A percentile compares a stretch with the other conserved stretches of the same genome.
Conservation (phyloP, 129 eudicot species). For the Flaveria ramosissima region DNA sequence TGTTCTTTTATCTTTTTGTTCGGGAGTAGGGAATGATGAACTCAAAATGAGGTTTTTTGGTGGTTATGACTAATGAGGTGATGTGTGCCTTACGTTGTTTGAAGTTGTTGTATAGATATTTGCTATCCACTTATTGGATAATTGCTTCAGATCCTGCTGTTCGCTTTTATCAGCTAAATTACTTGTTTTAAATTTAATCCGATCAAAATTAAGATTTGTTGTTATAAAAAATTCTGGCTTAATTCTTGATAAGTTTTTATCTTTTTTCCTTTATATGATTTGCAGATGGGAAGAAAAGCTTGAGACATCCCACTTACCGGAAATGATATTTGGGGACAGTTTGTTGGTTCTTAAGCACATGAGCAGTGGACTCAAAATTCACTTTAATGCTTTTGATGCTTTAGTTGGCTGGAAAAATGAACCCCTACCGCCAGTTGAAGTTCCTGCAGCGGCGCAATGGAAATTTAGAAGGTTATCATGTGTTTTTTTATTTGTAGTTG, state of each 20-base stretch:
- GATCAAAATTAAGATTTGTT: not conserved
- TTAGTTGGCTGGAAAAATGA: slow-evolving; percentile 88
- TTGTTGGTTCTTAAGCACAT: slow-evolving; percentile 73
- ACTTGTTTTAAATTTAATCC: not conserved
- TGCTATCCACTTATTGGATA: not conserved
- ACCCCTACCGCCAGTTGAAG: slow-evolving; percentile 95
- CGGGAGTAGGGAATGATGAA: too few species aligned
- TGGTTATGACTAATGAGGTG: not conserved
- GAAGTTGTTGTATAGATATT: not conserved
- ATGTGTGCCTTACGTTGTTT: not conserved
- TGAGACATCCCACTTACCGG: slow-evolving; percentile 90
- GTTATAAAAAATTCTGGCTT: not conserved
- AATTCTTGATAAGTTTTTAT: not conserved
- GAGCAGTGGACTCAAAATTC: slow-evolving; percentile 57
- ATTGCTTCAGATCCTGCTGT: not conserved
- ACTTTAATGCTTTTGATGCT: slow-evolving; percentile 90
- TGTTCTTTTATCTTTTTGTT: too few species aligned
- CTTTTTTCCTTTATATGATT: slow-evolving; percentile 11
- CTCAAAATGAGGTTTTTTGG: not conserved
- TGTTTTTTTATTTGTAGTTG: slow-evolving; percentile 13
- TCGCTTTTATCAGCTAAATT: not conserved
- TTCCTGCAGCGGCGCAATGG: slow-evolving; percentile 97
- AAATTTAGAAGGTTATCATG: slow-evolving; percentile 69
- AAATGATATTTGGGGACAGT: slow-evolving; percentile 96
- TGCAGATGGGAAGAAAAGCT: slow-evolving; percentile 96